phyloP scores from a whole-genome alignment of 2,329 filamentous ascomycete species.

The Capronia epimyces region DNA sequence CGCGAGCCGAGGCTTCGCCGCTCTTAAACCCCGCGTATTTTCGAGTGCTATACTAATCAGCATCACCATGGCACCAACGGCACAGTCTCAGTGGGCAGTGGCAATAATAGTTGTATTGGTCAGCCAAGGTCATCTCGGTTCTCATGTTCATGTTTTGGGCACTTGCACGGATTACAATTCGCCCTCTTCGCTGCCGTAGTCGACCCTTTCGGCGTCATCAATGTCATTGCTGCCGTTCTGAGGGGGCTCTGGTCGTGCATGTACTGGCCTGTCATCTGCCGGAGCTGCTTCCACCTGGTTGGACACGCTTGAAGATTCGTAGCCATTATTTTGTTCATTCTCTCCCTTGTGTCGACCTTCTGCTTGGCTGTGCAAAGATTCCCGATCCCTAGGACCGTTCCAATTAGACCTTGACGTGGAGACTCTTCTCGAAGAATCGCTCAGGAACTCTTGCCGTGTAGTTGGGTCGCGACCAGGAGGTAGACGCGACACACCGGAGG shows the following conservation, averaged over 20 bases:
- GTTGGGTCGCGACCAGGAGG: constrained; percentile 23
- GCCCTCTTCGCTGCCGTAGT: constrained; percentile 41
- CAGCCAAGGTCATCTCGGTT: too few species aligned
- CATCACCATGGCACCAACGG: too few species aligned
- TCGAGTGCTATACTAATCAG: too few species aligned
- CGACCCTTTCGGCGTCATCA: constrained; percentile 30
- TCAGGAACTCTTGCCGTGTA: constrained; percentile 1
- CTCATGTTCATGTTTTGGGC: not conserved
- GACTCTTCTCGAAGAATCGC: constrained; percentile 13
- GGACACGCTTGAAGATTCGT: constrained; percentile 3
- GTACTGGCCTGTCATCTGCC: constrained; percentile 9
- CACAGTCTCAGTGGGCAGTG: too few species aligned
- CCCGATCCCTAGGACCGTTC: constrained; percentile 21
- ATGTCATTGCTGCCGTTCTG: constrained; percentile 17
- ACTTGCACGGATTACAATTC: constrained; percentile 33
- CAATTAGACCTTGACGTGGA: constrained; percentile 12
- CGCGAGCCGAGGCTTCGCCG: constrained; percentile 15
- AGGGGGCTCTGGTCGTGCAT: not conserved
- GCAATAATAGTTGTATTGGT: too few species aligned
- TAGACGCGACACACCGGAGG: constrained; percentile 24
- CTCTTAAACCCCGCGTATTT: not conserved
- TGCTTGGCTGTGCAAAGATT: constrained; percentile 12
- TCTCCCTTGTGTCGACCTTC: constrained; percentile 13
- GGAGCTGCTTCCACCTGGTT: constrained; percentile 1
- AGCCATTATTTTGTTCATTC: constrained; percentile 7